Base-by-base conservation (phyloP, 2,329 filamentous ascomycete genomes). In the Fusarium palustre region DNA sequence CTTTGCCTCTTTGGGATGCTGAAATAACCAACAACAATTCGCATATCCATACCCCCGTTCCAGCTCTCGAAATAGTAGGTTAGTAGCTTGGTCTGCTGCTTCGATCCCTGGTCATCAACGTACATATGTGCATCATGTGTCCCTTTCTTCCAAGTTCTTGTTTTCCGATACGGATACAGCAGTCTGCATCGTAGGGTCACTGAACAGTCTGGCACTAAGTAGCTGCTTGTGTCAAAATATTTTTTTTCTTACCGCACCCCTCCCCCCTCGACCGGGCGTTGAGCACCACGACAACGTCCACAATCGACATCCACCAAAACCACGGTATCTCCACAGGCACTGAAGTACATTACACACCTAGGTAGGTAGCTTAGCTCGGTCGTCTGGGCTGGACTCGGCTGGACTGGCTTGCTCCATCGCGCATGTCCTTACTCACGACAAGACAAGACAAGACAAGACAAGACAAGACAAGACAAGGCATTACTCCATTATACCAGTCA, bases 131-230 rank as follows among this genome's bases (percentile, higher is more conserved):
- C 68, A 64, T 73, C 71, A 74, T 67, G 69, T 71, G 64, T 59
- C 45, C 67, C 69, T 70, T 56, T 58, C 62, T 55, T 60, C 64
- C 66, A 52, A 64, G 60, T 64, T 67, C 54, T 55, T 65, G 49
- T 59, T 65, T 66, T 67, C 59, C 57, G 60, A 71, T 50, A 39
- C 45, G 33, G 60, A 71, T 50, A 39, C 45, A 38, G 22, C 64
- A 36, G 36, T 30, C 24, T 39, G 48, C 25, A 28, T 50, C 57
- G 70, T 70, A 74, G 64, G 66, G 70, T 72, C 72, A 64, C 67
- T 57, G 69, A 67, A 64, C 59, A 67, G 64, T 61, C 69, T 64
- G 62, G 60, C 66, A 73, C 70, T 73, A 73, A 70, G 48, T 25
- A 61, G 60, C 43, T 55, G 55, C 60, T 68, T 70, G 64, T 61